phyloP scores from a whole-genome alignment of 495 filamentous ascomycete genomes.

The Lasiosphaeriaceae sp. region DNA sequence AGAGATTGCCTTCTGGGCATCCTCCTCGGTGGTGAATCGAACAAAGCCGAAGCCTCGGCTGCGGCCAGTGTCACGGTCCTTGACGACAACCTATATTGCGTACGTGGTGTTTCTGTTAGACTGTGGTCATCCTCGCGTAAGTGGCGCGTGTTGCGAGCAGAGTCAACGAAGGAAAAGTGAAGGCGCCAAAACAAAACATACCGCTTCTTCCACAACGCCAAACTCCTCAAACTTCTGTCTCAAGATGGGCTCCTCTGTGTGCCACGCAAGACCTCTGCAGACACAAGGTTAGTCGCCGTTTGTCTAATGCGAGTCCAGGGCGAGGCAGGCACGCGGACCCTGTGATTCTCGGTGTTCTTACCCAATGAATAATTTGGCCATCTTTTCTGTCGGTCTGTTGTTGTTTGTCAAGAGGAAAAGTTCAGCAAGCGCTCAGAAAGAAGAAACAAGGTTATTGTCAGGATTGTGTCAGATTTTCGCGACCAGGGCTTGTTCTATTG shows the following conservation, averaged over 20 bases:
- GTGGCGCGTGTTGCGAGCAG: neutral
- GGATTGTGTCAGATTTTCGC: neutral
- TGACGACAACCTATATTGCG: conserved; percentile 77
- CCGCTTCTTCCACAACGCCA: conserved; percentile 86
- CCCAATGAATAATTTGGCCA: conserved; percentile 93
- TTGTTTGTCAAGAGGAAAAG: conserved; percentile 3
- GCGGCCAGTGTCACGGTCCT: conserved; percentile 92
- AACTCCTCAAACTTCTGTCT: conserved; percentile 86
- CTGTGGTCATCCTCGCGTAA: neutral
- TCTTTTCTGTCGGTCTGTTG: conserved; percentile 34
- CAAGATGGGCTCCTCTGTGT: conserved; percentile 83
- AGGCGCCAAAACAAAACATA: conserved; percentile 45
- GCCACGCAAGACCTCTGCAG: conserved; percentile 89
- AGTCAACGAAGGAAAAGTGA: neutral
- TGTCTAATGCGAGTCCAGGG: neutral
- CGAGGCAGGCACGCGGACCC: neutral
- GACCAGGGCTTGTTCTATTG: neutral
- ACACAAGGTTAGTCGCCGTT: conserved; percentile 15
- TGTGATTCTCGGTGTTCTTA: conserved; percentile 38
- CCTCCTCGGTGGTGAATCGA: conserved; percentile 73
- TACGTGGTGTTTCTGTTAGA: conserved; percentile 19
- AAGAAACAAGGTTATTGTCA: neutral
- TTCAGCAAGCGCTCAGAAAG: neutral
- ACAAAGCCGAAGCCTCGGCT: conserved; percentile 98
- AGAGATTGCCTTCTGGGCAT: conserved; percentile 76